Evolutionary conservation across 2,329 filamentous ascomycete genomes (phyloP), one percentile per base, ranked within the genome.

Genomic region (Beauveria australis): DNA sequence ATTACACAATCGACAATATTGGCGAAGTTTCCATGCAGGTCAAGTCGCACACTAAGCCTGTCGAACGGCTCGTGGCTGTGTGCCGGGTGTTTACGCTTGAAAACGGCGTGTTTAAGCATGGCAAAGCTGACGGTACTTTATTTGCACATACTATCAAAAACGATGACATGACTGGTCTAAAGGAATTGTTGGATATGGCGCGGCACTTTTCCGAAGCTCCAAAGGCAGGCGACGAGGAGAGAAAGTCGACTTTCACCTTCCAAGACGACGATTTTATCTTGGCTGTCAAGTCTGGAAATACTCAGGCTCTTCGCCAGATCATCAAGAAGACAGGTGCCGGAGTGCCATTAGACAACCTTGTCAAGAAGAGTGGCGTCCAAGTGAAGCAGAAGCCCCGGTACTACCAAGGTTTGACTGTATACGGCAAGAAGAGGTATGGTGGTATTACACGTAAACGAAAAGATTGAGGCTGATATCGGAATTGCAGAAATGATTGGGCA

Each of bases 331-430:
- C 82, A 7, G 89, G 89, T 1, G 84, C 83, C 4, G 88, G 88
- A 1, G 81, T 93, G 62, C 87, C 89, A 0, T 74, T 92, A 0
- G 82, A 88, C 53, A 75, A 83, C 19, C 73, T 94, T 6, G 81
- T 89, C 48, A 82, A 86, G 72, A 82, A 81, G 61, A 87, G 80
- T 60, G 88, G 88, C 3, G 72, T 88, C 1, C 80, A 87, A 66
- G 71, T 86, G 53, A 78, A 83, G 58, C 76, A 83, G 64, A 89
- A 87, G 70, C 84, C 89, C 1, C 81, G 81, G 19, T 89, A 84
- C 70, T 95, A 95, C 68, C 88, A 89, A 71, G 91, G 91, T 0
- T 72, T 93, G 33, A 87, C 84, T 1, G 87, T 95, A 1, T 86
- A 89, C 64, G 89, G 90, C 2, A 85, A 84, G 71, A 92, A 92